Base-by-base conservation (phyloP, 2,329 filamentous ascomycete species). In the Coleophoma eucalyptorum region DNA sequence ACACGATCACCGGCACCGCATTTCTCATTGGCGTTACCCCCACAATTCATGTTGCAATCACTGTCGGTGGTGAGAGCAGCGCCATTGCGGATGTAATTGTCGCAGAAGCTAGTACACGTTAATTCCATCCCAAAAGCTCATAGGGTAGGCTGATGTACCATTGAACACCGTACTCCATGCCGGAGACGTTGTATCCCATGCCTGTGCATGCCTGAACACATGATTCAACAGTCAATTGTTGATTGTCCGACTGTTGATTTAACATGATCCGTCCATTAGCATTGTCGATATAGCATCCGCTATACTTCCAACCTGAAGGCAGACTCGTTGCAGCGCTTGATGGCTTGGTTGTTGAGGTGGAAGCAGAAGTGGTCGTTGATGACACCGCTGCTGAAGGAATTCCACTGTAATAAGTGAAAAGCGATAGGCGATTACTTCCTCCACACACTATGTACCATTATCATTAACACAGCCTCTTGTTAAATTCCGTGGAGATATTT, bases 161-260 rank as follows among this genome's bases (percentile, higher is more conserved):
- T 51, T 69, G 66, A 3, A 48, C 47, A 4, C 58, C 58, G 48
- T 68, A 70, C 49, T 70, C 67, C 2, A 68, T 46, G 5, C 67
- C 67, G 3, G 64, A 61, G n/a, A 60, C 62, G 1, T 38, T 49
- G 13, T 56, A 63, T 3, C 58, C 58, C 4, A 52, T 47, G 21
- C 11, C 46, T 6, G 59, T 59, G 15, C 64, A 69, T 10, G 59
- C 52, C 1, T 52, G 34, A 13, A 58, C 49, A 48, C 68, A 71
- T 19, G 52, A 58, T 41, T 69, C 60, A 26, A 67, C 55, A 3
- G 63, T 65, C 54, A 56, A 53, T 8, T 21, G 43, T 7, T 48
- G 44, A 31, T 45, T 51, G 16, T 55, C 59, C 19, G 50, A 44
- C 42, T 54, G 55, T 40, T 59, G 53, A 38, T 56, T 44, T 8